Percentiles rank a stretch among this genome's conserved stretches.
phyloP scores from a whole-genome alignment of 2,329 filamentous ascomycete species.

The Fusarium foetens region DNA sequence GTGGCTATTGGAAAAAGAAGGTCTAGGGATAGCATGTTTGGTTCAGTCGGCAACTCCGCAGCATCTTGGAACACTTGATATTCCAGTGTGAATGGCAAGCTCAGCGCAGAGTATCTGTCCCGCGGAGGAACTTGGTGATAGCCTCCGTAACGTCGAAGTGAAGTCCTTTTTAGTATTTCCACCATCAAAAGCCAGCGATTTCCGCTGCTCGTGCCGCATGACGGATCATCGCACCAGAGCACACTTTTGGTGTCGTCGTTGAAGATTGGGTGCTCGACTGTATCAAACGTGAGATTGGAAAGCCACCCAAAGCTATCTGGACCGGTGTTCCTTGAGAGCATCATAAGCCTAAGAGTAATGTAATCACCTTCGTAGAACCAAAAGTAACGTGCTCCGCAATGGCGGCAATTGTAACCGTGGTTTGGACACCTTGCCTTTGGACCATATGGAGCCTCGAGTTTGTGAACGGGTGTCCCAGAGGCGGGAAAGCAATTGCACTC shows the following conservation, averaged over 20 bases:
- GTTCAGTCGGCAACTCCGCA: background rate
- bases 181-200: constrained; percentile 7
- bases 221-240: constrained; percentile 4
- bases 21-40: background rate
- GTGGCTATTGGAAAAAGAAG: background rate
- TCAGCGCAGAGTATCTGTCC: background rate
- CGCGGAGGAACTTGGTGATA: background rate
- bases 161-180: background rate
- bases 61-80: background rate
- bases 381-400: background rate
- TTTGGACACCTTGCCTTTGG: background rate
- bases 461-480: background rate
- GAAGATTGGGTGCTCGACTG: background rate
- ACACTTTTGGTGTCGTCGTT: background rate
- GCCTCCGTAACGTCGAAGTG: background rate
- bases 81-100: background rate
- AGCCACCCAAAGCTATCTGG: background rate
- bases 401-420: background rate
- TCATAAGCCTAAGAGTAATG: background rate
- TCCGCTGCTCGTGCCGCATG: constrained; percentile 1
- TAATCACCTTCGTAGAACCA: background rate
- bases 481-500: constrained; percentile 4
- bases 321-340: accelerated
- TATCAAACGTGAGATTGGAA: background rate
- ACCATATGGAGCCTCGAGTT: background rate